Percentiles rank a stretch among this genome's conserved stretches.
These are phyloP conservation scores for Petunia hybrid DNA, from an alignment of 305 asterid species.

Conservation along the genomic window DNA sequence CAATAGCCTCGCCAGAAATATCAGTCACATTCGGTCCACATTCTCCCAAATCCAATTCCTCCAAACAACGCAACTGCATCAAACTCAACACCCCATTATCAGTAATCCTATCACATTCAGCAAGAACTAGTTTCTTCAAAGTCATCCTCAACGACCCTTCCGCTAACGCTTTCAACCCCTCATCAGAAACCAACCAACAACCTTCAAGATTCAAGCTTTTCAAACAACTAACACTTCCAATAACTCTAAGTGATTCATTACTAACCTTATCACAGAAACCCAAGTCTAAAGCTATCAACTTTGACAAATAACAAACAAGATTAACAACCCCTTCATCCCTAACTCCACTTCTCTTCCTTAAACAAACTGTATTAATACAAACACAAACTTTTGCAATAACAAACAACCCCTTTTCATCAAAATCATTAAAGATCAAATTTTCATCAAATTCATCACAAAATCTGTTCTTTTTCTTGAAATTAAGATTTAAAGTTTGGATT, in stretches of 20 bases:
- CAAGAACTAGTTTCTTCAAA: constrained; percentile 38
- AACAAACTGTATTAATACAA: constrained; percentile 22
- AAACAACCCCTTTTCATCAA: constrained; percentile 41
- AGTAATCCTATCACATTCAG: constrained; percentile 43
- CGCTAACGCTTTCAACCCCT: constrained; percentile 37
- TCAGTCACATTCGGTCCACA: constrained; percentile 44
- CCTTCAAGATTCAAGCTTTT: constrained; percentile 40
- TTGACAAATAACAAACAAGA: constrained; percentile 32
- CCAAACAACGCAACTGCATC: constrained; percentile 36
- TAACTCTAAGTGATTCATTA: constrained; percentile 41
- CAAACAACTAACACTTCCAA: constrained; percentile 36
- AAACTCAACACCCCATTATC: constrained; percentile 40
- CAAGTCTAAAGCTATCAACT: constrained; percentile 39
- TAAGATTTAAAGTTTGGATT: constrained; percentile 39
- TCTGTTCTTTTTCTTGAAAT: constrained; percentile 7
- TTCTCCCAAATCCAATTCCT: constrained; percentile 36
- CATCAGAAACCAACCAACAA: constrained; percentile 41
- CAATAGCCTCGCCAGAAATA: constrained; percentile 27
- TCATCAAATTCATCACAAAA: constrained; percentile 23
- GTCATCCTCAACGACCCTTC: constrained; percentile 28
- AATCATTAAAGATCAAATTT: constrained; percentile 17
- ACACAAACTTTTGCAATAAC: constrained; percentile 34
- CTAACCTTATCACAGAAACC: constrained; percentile 39
- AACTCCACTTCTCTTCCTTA: constrained; percentile 39
- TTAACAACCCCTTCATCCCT: constrained; percentile 39